Evolutionary conservation across 805 yeast genomes (phyloP).

Genomic region (Lipomyces yamadae): DNA sequence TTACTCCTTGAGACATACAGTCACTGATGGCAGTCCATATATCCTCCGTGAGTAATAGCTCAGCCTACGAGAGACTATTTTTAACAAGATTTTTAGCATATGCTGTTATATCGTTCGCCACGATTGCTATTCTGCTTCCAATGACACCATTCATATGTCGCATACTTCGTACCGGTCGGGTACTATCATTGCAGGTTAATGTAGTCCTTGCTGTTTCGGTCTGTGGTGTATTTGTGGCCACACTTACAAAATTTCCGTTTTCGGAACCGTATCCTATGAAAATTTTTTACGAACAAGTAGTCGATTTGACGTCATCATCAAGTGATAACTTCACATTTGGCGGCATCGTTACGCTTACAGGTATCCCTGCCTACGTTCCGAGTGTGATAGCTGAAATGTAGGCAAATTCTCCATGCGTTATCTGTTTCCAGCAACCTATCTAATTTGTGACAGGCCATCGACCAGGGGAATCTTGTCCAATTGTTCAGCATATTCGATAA

Average conservation of each 20-base stretch:
- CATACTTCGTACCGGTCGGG: conserved; percentile 9
- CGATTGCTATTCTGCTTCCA: conserved; percentile 8
- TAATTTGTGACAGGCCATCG: conserved; percentile 22
- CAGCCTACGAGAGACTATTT: background rate
- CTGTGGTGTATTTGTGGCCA: background rate
- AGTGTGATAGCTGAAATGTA: conserved; percentile 18
- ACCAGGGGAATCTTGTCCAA: background rate
- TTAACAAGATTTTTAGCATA: conserved; percentile 11
- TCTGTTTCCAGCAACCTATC: background rate
- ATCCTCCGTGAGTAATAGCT: conserved; percentile 21
- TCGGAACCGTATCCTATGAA: conserved; percentile 25
- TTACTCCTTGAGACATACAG: conserved; percentile 22
- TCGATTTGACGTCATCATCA: conserved; percentile 21
- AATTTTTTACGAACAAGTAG: conserved; percentile 23
- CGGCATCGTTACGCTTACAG: conserved; percentile 18
- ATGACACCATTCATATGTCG: conserved; percentile 24
- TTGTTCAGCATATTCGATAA: conserved; percentile 13
- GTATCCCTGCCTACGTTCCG: conserved; percentile 19
- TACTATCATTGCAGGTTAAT: conserved; percentile 11
- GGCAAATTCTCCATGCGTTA: background rate
- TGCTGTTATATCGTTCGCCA: conserved; percentile 10
- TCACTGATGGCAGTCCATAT: conserved; percentile 28
- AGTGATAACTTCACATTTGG: conserved; percentile 18
- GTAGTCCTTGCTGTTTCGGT: conserved; percentile 4
- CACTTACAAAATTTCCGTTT: conserved; percentile 24